phyloP scores from a whole-genome alignment of 495 filamentous ascomycete species.

The Neurospora tetraspora region DNA sequence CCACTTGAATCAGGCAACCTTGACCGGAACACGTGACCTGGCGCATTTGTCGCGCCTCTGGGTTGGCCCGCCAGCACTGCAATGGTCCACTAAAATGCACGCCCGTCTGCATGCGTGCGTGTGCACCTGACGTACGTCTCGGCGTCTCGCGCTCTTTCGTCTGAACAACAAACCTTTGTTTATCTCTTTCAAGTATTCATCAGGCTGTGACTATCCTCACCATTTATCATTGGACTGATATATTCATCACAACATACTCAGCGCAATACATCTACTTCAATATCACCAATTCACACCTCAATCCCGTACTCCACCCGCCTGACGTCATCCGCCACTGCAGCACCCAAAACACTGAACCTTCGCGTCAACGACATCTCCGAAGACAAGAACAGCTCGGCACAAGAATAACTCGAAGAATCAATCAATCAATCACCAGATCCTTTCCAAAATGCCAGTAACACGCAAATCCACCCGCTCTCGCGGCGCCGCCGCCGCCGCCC shows the following conservation, averaged over 20 bases:
- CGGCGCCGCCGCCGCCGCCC: conserved; percentile 20
- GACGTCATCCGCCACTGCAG: conserved; percentile 13
- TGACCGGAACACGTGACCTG: conserved; percentile 14
- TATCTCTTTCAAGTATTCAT: not conserved
- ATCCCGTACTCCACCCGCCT: not conserved
- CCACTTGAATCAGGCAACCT: not conserved
- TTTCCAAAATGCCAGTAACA: conserved; percentile 54
- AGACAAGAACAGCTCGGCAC: not conserved
- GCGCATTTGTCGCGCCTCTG: conserved; percentile 13
- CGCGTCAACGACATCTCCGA: not conserved
- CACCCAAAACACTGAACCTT: not conserved
- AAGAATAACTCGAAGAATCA: not conserved
- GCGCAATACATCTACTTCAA: not conserved
- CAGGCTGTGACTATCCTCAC: not conserved
- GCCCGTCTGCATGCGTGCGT: not conserved
- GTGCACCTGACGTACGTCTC: not conserved
- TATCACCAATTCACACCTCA: not conserved
- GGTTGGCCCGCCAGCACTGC: conserved; percentile 23
- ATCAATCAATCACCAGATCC: not conserved
- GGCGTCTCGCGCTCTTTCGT: not conserved
- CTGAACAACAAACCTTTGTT: not conserved
- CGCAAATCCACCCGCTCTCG: conserved; percentile 45
- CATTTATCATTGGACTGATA: not conserved
- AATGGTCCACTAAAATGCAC: not conserved
- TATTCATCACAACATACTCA: not conserved